These are phyloP conservation scores for Dimargaris xerosporica DNA, from an alignment of 192 early-diverging fungal species.

Conservation along the genomic window DNA sequence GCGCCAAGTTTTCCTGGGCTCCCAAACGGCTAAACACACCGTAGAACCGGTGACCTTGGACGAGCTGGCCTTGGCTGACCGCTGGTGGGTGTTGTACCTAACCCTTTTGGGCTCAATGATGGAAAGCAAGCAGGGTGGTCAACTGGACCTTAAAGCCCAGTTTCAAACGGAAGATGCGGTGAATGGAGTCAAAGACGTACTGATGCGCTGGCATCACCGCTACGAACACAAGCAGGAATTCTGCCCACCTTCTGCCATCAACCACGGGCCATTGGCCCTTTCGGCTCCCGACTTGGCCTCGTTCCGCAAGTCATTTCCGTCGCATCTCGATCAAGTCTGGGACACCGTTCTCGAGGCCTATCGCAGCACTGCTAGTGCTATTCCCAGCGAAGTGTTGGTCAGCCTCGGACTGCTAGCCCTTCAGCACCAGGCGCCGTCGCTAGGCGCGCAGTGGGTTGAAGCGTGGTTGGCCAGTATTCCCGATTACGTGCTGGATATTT, in stretches of 20 bases:
- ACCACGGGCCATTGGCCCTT: neutral
- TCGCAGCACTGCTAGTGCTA: neutral
- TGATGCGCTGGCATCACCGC: neutral
- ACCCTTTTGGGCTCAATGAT: conserved; percentile 1
- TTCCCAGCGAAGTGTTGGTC: conserved; percentile 6
- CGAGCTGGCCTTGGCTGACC: neutral
- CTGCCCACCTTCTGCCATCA: neutral
- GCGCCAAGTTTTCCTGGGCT: neutral
- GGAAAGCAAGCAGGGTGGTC: neutral
- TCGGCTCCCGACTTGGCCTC: neutral
- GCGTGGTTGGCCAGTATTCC: conserved; percentile 3
- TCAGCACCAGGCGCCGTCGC: neutral
- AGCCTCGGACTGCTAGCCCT: neutral
- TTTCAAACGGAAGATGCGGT: neutral
- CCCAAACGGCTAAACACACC: neutral
- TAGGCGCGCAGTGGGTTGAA: neutral
- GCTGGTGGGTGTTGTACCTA: conserved; percentile 11
- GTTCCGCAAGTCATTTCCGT: neutral
- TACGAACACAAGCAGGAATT: neutral
- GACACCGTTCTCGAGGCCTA: neutral
- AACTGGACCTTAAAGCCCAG: neutral
- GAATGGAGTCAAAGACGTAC: neutral
- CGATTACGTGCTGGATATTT: conserved; percentile 3
- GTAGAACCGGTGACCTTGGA: neutral
- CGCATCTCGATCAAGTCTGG: conserved; percentile 7